Base-by-base conservation (phyloP, 2,329 filamentous ascomycete genomes). In the Neopestalotiopsis rosae region DNA sequence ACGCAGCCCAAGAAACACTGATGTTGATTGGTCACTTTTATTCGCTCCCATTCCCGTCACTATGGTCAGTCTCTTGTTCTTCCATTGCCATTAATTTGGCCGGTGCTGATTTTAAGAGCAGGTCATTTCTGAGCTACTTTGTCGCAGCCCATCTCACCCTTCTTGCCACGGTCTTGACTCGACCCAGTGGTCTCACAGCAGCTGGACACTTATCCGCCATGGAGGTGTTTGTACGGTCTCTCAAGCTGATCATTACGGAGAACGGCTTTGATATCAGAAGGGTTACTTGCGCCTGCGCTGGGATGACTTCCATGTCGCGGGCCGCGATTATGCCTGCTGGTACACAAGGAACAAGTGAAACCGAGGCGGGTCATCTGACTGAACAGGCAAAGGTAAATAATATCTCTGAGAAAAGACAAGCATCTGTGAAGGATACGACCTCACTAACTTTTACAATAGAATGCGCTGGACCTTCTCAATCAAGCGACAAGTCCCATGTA, bases 91-190 rank as follows among this genome's bases (percentile, higher is more conserved):
- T 30, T 10, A 28, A 17, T 12, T 13, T 20, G 14, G 17, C 59
- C 40, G 5, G n/a, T 24, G 6, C 45, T 52, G n/a, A 52, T 4
- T 7, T 34, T 1, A 14, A 34, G 13, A 30, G 5, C 57, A 62
- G 59, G 59, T 62, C 59, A 14, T 40, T 62, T 13, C 12, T 62
- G 32, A 40, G 32, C 59, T 62, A 62, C 34, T 62, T 62, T 20
- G 32, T 62, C 6, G 20, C 59, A 13, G 59, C 28, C 3, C n/a
- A 38, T 38, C 14, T 62, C 59, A 42, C 34, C 4, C n/a, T 62
- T 13, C 20, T 62, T 12, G 14, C 59, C 13, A 20, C 20, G 10
- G 32, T 5, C 28, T 20, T 42, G 28, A 13, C 28, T 40, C 34
- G 12, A 38, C 59, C 59, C 2, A 40, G 5, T 4, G 59, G n/a